Conservation (phyloP, 2,329 filamentous ascomycete species). For the Aotearoamyces nothofagi region DNA sequence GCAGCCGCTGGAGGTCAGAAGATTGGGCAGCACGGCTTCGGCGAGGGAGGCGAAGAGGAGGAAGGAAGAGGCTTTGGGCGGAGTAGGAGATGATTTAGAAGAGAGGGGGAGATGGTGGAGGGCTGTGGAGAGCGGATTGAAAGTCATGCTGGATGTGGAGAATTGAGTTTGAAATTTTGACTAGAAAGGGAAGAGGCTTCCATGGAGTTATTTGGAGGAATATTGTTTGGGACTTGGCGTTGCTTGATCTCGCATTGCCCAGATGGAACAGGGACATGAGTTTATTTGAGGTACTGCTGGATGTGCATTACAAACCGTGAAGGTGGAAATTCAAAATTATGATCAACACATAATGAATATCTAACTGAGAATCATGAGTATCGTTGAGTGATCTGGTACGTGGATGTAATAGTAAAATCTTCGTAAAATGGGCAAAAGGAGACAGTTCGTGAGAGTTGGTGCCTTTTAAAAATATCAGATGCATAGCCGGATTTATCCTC, state of each 20-base stretch:
- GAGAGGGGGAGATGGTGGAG: constrained; percentile 62
- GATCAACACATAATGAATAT: too few relatives aligned
- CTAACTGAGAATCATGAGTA: too few relatives aligned
- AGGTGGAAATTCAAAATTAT: too few relatives aligned
- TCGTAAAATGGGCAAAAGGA: too few relatives aligned
- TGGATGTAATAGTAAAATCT: too few relatives aligned
- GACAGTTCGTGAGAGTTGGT: too few relatives aligned
- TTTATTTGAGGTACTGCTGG: neutral
- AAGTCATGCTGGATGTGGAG: constrained; percentile 44
- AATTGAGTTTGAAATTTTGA: too few relatives aligned
- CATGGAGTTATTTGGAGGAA: constrained; percentile 2
- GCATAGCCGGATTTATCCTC: too few relatives aligned
- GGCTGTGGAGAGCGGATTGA: constrained; percentile 48
- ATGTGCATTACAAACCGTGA: too few relatives aligned
- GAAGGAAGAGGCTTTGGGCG: constrained; percentile 49
- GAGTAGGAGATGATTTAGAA: constrained; percentile 58
- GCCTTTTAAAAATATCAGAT: too few relatives aligned
- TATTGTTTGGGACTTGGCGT: constrained; percentile 1
- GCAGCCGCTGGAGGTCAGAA: constrained; percentile 50
- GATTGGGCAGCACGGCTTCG: constrained; percentile 46
- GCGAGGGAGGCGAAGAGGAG: constrained; percentile 57
- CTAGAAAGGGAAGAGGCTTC: too few relatives aligned
- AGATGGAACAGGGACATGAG: neutral
- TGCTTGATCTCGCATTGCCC: neutral
- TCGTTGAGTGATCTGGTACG: too few relatives aligned